Base-by-base conservation (phyloP, 495 filamentous ascomycete species). In the Aspergillus heteromorphus region DNA sequence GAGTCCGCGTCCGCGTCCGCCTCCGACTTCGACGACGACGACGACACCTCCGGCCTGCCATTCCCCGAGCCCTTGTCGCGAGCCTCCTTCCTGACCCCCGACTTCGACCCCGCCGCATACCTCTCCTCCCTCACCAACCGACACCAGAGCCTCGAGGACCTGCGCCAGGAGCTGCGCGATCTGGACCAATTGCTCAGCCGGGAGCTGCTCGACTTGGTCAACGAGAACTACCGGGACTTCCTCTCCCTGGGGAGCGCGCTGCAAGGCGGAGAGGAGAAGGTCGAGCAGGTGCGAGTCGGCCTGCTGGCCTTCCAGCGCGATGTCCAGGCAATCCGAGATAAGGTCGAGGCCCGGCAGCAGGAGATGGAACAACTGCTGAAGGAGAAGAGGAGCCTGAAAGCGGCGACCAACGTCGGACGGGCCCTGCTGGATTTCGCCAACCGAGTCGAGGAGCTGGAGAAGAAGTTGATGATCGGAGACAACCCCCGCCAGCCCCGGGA, bases 111-210 rank as follows among this genome's bases (percentile, higher is more conserved):
- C 16, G 81, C 86, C 6, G 72, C 74, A 0, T 99, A 95, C 73
- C 85, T 99, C 34, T 88, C 89, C 6, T 85, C 86, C 4, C 77
- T 97, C 0, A 85, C 79, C 27, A 86, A 91, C 64, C 86, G 93
- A 1, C 92, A 97, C 65, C 93, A 98, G 66, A 96, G 90, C 2
- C 88, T 99, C 45, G 92, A 96, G 67, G 95, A 99, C 68, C 77
- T 99, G 16, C 88, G 92, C 14, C 68, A 84, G 23, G 95, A 99
- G 60, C 77, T 99, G 4, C 84, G 91, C 14, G 77, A 86, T 41
- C 79, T 93, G 20, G 84, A 83, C 53, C 81, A 87, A 57, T 75
- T 83, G 16, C 81, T 97, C 45, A 85, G 82, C 56, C 84, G 85
- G 51, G 92, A 99, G 67, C 75, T 99, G 8, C 77, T 97, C 4